These are phyloP conservation scores for Groenewaldozyma auringiensis DNA, from an alignment of 1,139 yeast species.

Conservation along the genomic window DNA sequence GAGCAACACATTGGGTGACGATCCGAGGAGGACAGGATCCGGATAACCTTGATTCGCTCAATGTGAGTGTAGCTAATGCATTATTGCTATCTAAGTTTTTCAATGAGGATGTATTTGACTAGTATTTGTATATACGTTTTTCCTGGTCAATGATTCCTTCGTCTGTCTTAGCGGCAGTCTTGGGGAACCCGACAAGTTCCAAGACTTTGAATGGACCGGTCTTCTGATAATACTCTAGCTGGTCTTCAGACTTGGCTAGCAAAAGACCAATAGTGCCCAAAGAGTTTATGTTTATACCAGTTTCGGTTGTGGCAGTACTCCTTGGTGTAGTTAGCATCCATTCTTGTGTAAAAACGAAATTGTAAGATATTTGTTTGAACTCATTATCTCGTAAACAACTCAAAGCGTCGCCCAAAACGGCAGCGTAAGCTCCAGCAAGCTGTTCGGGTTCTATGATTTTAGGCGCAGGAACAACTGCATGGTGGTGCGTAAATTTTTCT, in stretches of 20 bases:
- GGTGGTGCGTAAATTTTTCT: slow-evolving; percentile 66
- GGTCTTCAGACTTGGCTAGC: slow-evolving; percentile 62
- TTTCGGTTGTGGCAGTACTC: slow-evolving; percentile 32
- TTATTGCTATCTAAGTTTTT: slow-evolving; percentile 45
- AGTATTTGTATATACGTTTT: background rate
- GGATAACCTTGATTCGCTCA: slow-evolving; percentile 65
- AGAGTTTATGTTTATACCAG: slow-evolving; percentile 60
- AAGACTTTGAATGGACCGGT: slow-evolving; percentile 37
- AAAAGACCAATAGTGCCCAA: slow-evolving; percentile 75
- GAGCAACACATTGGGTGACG: slow-evolving; percentile 59
- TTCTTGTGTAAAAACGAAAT: slow-evolving; percentile 68
- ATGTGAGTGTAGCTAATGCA: slow-evolving; percentile 87
- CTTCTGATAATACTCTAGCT: slow-evolving; percentile 24
- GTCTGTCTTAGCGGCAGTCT: background rate
- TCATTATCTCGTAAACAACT: slow-evolving; percentile 14
- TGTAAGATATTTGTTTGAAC: slow-evolving; percentile 60
- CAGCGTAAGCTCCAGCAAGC: slow-evolving; percentile 28
- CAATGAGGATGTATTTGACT: slow-evolving; percentile 16
- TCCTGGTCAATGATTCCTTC: background rate
- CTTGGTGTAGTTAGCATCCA: slow-evolving; percentile 90
- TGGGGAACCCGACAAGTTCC: slow-evolving; percentile 43
- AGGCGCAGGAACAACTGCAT: slow-evolving; percentile 58
- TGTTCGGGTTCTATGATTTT: slow-evolving; percentile 34
- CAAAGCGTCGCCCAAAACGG: slow-evolving; percentile 25
- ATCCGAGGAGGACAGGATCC: slow-evolving; percentile 28